Evolutionary conservation across 2,329 filamentous ascomycete species (phyloP).

Genomic region (Pseudocercospora pini-densiflorae): DNA sequence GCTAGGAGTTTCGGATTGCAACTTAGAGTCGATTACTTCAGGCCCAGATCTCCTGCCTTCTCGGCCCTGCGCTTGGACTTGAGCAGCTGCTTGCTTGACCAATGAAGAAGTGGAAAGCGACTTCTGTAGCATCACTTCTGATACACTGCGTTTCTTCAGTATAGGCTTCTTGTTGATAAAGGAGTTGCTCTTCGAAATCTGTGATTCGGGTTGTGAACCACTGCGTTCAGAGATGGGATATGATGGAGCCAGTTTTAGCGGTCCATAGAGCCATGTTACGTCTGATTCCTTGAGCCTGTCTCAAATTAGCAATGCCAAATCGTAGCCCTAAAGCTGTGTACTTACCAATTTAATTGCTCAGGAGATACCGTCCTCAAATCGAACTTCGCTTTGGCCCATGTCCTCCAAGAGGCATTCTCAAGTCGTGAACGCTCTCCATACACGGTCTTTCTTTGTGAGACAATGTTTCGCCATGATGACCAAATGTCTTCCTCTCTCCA

Average conservation of each 20-base stretch:
- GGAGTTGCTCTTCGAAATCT: slow-evolving; percentile 66
- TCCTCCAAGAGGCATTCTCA: slow-evolving; percentile 97
- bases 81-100: slow-evolving; percentile 84
- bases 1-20: slow-evolving; percentile 65
- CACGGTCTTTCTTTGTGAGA: slow-evolving; percentile 70
- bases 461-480: slow-evolving; percentile 94
- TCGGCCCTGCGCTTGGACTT: slow-evolving; percentile 78
- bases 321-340: neutral
- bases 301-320: slow-evolving; percentile 38
- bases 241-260: slow-evolving; percentile 74
- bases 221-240: slow-evolving; percentile 53
- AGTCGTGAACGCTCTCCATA: slow-evolving; percentile 82
- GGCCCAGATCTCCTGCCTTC: slow-evolving; percentile 54
- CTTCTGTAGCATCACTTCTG: slow-evolving; percentile 89
- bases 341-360: slow-evolving; percentile 90
- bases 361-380: slow-evolving; percentile 85
- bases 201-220: slow-evolving; percentile 56
- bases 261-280: slow-evolving; percentile 96
- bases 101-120: slow-evolving; percentile 88
- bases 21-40: slow-evolving; percentile 69
- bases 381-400: slow-evolving; percentile 93
- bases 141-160: slow-evolving; percentile 94
- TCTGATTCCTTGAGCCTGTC: slow-evolving; percentile 93
- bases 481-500: slow-evolving; percentile 97
- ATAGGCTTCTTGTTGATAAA: slow-evolving; percentile 87